phyloP scores from a whole-genome alignment of 108 stramenopile species.

The Cylindrotheca fusiformis region DNA sequence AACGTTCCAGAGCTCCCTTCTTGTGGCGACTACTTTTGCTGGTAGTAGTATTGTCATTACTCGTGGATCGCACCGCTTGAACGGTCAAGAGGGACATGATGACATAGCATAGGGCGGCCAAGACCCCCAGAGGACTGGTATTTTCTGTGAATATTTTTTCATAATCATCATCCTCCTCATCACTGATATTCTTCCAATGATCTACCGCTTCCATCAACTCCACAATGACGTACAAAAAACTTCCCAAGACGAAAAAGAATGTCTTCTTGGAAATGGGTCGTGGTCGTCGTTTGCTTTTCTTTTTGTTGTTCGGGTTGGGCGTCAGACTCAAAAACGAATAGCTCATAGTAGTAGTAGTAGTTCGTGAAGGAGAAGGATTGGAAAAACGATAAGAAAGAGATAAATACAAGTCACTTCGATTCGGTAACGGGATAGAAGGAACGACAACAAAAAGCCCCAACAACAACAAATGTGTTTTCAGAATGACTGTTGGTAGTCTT shows the following conservation, averaged over 20 bases:
- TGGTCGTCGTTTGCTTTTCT: not conserved
- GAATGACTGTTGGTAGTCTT: too few relatives aligned
- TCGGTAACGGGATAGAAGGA: too few relatives aligned
- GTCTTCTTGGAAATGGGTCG: not conserved
- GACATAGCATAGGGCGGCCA: not conserved
- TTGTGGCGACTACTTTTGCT: too few relatives aligned
- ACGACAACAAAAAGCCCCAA: too few relatives aligned
- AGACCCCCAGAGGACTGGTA: not conserved
- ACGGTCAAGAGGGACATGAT: not conserved
- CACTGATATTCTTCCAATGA: not conserved
- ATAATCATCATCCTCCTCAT: not conserved
- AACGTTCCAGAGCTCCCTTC: too few relatives aligned
- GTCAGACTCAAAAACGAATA: not conserved
- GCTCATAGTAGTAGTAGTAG: too few relatives aligned
- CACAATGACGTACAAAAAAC: not conserved
- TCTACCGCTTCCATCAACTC: not conserved
- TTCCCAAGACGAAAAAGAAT: not conserved
- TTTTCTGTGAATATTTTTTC: not conserved
- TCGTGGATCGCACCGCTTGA: too few relatives aligned
- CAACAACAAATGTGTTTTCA: too few relatives aligned
- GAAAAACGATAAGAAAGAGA: too few relatives aligned
- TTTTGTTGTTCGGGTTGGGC: not conserved
- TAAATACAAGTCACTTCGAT: too few relatives aligned
- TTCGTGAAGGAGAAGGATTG: too few relatives aligned
- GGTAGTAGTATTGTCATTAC: too few relatives aligned